Conservation (phyloP, 257 asterid species). For the Salvia rosmarinus region DNA sequence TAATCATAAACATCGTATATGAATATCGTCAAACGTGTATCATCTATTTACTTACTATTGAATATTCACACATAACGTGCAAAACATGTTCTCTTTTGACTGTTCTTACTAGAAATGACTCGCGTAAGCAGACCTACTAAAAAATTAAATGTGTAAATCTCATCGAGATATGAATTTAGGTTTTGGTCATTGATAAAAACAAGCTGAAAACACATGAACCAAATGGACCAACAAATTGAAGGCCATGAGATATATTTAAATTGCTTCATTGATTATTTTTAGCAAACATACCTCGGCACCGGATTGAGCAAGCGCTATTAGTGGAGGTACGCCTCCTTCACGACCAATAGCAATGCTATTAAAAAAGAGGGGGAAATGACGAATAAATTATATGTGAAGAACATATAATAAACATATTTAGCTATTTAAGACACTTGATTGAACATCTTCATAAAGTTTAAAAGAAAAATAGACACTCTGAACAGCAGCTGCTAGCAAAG, state of each 20-base stretch:
- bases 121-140: not conserved
- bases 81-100: not conserved
- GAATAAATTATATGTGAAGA: not conserved
- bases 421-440: not conserved
- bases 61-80: not conserved
- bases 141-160: not conserved
- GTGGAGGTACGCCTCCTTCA: conserved; percentile 91
- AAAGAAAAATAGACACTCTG: not conserved
- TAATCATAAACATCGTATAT: not conserved
- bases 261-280: not conserved
- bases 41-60: not conserved
- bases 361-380: conserved; percentile 8
- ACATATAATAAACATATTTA: conserved; percentile 11
- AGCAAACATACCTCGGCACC: conserved; percentile 61
- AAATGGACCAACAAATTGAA: conserved; percentile 13
- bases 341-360: conserved; percentile 85
- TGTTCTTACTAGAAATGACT: not conserved
- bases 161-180: not conserved
- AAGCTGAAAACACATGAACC: not conserved
- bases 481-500: conserved; percentile 2
- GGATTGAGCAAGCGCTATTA: conserved; percentile 74
- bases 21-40: not conserved
- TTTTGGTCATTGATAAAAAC: not conserved
- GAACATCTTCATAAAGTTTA: conserved; percentile 14
- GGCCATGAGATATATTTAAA: not conserved